Evolutionary conservation across 768 basidiomycete genomes (phyloP).

Genomic region (Paxillus ammoniavirescens): DNA sequence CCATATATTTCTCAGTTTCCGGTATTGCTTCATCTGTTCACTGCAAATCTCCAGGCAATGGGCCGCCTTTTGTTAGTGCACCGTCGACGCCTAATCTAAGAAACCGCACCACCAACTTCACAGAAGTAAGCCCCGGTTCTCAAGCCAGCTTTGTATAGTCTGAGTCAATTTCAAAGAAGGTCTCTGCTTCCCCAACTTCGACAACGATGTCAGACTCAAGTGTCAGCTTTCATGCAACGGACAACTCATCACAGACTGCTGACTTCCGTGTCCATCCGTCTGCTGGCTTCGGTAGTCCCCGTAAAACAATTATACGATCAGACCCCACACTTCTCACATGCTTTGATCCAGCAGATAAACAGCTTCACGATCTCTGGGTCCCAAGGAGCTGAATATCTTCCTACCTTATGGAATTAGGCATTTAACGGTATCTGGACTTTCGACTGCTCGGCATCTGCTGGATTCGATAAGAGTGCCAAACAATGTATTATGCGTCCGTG

Average conservation of each 20-base stretch:
- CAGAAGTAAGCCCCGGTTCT: slow-evolving; percentile 13
- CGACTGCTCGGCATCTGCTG: too few species aligned
- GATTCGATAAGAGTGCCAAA: too few species aligned
- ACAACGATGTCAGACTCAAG: slow-evolving; percentile 31
- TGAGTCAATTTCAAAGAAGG: slow-evolving; percentile 11
- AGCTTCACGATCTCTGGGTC: slow-evolving; percentile 77
- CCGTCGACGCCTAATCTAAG: slow-evolving; percentile 13
- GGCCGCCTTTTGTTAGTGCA: background rate
- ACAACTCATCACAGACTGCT: slow-evolving; percentile 9
- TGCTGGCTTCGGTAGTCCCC: slow-evolving; percentile 24
- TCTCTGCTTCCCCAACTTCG: slow-evolving; percentile 26
- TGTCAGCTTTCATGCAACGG: slow-evolving; percentile 18
- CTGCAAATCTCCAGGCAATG: slow-evolving; percentile 2
- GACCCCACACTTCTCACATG: slow-evolving; percentile 69
- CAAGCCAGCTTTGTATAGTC: background rate
- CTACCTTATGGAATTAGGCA: too few species aligned
- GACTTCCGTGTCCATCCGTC: slow-evolving; percentile 17
- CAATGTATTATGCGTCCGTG: too few species aligned
- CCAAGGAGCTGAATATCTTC: slow-evolving; percentile 33
- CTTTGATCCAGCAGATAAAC: slow-evolving; percentile 74
- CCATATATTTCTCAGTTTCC: background rate
- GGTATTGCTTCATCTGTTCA: background rate
- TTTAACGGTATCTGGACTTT: too few species aligned
- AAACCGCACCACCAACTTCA: slow-evolving; percentile 10
- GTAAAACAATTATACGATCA: slow-evolving; percentile 50